These are phyloP conservation scores for Stromatinia cepivora DNA, from an alignment of 2,329 filamentous ascomycete species.

Conservation along the genomic window DNA sequence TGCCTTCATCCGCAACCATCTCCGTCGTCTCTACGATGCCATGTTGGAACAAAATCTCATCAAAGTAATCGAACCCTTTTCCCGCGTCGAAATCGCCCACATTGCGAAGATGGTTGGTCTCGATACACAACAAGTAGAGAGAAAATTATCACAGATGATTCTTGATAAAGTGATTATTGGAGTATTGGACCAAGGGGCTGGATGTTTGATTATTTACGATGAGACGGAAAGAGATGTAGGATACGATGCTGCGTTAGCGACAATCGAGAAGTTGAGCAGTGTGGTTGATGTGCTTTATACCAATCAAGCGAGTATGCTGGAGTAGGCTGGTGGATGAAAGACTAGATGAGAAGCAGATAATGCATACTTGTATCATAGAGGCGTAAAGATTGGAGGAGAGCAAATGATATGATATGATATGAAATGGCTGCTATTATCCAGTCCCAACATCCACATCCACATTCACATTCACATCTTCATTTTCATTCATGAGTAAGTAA, in stretches of 20 bases:
- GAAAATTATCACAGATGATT: slow-evolving; percentile 99
- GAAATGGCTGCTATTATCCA: slow-evolving; percentile 1
- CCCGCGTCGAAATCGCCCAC: slow-evolving; percentile 92
- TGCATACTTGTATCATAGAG: slow-evolving; percentile 38
- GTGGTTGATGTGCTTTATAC: slow-evolving; percentile 98
- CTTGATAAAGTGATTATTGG: slow-evolving; percentile 98
- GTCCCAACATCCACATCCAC: no score
- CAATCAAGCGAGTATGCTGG: slow-evolving; percentile 92
- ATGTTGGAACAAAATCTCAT: slow-evolving; percentile 99
- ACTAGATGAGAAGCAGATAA: slow-evolving; percentile 24
- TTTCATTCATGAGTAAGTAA: background rate
- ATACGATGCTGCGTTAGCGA: slow-evolving; percentile 91
- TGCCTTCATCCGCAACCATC: slow-evolving; percentile 94
- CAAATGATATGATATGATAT: slow-evolving; percentile 20
- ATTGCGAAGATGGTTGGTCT: slow-evolving; percentile 97
- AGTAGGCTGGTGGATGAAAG: slow-evolving; percentile 54
- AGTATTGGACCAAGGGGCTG: slow-evolving; percentile 94
- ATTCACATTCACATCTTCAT: background rate
- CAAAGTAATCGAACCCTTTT: slow-evolving; percentile 99
- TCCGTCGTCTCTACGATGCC: slow-evolving; percentile 92
- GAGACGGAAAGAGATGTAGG: slow-evolving; percentile 91
- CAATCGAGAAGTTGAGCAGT: slow-evolving; percentile 94
- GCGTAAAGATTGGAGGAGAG: slow-evolving; percentile 27
- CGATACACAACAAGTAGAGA: slow-evolving; percentile 94
- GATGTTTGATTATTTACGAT: slow-evolving; percentile 95